Evolutionary conservation across 768 basidiomycete species (phyloP).

Genomic region (Suillus lakei): DNA sequence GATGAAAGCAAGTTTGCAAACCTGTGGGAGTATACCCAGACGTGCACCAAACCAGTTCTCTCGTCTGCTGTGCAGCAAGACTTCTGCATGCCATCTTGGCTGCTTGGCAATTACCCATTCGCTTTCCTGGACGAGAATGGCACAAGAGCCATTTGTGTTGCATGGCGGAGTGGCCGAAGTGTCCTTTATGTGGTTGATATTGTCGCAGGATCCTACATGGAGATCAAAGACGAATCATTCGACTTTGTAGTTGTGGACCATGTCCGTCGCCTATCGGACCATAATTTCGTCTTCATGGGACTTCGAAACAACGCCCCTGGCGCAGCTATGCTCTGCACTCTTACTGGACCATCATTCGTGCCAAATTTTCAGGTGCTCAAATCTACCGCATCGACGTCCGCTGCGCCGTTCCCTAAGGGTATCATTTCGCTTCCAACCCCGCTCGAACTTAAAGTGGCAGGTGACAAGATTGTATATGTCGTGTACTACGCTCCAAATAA

Average conservation of each 20-base stretch:
- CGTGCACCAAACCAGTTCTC: constrained; percentile 28
- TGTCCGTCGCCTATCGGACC: neutral
- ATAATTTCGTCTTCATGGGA: constrained; percentile 4
- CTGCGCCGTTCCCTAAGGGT: constrained; percentile 13
- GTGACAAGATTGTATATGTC: constrained; percentile 50
- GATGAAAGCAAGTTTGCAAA: constrained; percentile 67
- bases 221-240: neutral
- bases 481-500: constrained; percentile 69
- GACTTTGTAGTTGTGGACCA: constrained; percentile 4
- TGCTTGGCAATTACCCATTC: constrained; percentile 22
- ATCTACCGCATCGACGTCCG: constrained; percentile 9
- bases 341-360: constrained; percentile 8
- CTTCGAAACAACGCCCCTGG: constrained; percentile 7
- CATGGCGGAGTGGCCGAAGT: constrained; percentile 32
- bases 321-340: constrained; percentile 9
- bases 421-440: constrained; percentile 26
- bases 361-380: constrained; percentile 14
- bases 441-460: constrained; percentile 10
- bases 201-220: constrained; percentile 1
- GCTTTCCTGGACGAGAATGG: constrained; percentile 27
- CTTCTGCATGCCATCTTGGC: constrained; percentile 26
- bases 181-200: constrained; percentile 39
- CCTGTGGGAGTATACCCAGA: constrained; percentile 28
- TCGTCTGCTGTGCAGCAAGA: constrained; percentile 37
- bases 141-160: constrained; percentile 34